These are phyloP conservation scores for Pseudonitzschia multistriata DNA, from an alignment of 108 stramenopile genomes.

Conservation along the genomic window DNA sequence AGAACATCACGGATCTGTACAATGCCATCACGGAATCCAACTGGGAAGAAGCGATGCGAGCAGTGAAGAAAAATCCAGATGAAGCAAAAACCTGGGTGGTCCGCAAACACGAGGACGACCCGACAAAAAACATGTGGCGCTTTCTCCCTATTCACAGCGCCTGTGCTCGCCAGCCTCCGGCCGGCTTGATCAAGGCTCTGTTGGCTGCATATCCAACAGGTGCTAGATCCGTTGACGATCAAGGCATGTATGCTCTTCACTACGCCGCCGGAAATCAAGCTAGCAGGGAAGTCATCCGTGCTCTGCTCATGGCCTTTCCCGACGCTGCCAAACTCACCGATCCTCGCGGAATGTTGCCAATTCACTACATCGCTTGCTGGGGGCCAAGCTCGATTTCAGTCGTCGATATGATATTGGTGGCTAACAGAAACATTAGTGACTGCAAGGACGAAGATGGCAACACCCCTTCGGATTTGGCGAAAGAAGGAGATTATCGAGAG, in stretches of 20 bases:
- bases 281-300: constrained; percentile 59
- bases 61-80: constrained; percentile 35
- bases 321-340: constrained; percentile 60
- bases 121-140: constrained; percentile 65
- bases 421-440: constrained; percentile 56
- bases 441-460: constrained; percentile 68
- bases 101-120: constrained; percentile 48
- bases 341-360: constrained; percentile 81
- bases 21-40: constrained; percentile 65
- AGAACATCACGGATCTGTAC: constrained; percentile 69
- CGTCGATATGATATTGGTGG: constrained; percentile 76
- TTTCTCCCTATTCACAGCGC: constrained; percentile 84
- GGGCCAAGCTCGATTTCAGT: constrained; percentile 59
- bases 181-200: constrained; percentile 51
- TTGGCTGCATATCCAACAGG: constrained; percentile 66
- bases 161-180: constrained; percentile 72
- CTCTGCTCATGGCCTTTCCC: constrained; percentile 63
- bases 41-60: constrained; percentile 59
- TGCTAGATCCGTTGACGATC: constrained; percentile 67
- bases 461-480: constrained; percentile 64
- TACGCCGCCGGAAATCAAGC: constrained; percentile 82
- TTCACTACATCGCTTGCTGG: constrained; percentile 83
- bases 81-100: constrained; percentile 79
- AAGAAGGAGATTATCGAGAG: constrained; percentile 58
- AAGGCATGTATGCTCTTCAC: constrained; percentile 83